Percentiles rank a stretch among this genome's conserved stretches.
Evolutionary conservation across 202 grass and related monocot species (phyloP).

Genomic region (Carex arenaria): DNA sequence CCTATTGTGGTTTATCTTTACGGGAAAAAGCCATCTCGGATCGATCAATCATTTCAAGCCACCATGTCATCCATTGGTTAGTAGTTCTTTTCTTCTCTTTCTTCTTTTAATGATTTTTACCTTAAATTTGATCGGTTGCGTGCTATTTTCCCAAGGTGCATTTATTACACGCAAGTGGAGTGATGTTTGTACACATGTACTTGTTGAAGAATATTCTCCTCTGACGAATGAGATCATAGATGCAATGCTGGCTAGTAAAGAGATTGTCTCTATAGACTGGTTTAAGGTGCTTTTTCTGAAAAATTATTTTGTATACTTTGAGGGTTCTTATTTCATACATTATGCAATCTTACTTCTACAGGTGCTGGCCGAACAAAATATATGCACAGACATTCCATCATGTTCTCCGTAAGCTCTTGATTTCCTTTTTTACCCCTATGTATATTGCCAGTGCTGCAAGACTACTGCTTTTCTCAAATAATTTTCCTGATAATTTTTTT

Average conservation of each 20-base stretch:
- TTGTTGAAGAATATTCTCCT: slow-evolving; percentile 69
- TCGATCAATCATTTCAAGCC: slow-evolving; percentile 52
- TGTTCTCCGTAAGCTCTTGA: slow-evolving; percentile 58
- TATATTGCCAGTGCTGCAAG: background rate
- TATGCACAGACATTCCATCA: slow-evolving; percentile 63
- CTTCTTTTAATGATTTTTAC: slow-evolving; percentile 7
- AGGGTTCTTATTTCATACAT: background rate
- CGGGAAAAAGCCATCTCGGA: slow-evolving; percentile 35
- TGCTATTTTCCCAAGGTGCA: slow-evolving; percentile 45
- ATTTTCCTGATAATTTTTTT: background rate
- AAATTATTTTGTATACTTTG: slow-evolving; percentile 10
- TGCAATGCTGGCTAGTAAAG: slow-evolving; percentile 66
- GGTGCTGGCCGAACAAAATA: slow-evolving; percentile 62
- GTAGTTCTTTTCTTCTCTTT: slow-evolving; percentile 25
- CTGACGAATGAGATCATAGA: slow-evolving; percentile 67
- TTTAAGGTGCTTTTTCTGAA: slow-evolving; percentile 52
- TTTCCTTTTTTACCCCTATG: background rate
- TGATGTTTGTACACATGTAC: slow-evolving; percentile 72
- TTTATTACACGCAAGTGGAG: slow-evolving; percentile 66
- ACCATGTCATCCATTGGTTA: slow-evolving; percentile 73
- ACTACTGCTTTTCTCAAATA: background rate
- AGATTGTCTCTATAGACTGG: slow-evolving; percentile 59
- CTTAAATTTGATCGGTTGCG: background rate
- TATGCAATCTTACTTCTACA: slow-evolving; percentile 28
- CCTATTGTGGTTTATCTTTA: slow-evolving; percentile 57